Evolutionary conservation across 2,329 filamentous ascomycete genomes (phyloP), one percentile per base, ranked within the genome.

Genomic region (Colletotrichum ledebouriae): DNA sequence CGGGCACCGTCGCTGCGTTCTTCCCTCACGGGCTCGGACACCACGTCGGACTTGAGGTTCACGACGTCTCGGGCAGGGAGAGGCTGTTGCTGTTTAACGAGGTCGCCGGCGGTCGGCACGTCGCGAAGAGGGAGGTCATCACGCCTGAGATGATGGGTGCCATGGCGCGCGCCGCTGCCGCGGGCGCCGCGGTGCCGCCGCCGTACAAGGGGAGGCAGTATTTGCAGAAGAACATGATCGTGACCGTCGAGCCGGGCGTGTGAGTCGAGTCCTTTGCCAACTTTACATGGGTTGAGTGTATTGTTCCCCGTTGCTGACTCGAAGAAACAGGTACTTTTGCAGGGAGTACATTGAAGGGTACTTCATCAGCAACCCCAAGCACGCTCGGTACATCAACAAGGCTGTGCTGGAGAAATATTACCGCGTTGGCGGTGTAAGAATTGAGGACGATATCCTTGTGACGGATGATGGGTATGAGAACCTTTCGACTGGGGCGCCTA

Each of bases 391-490:
- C 73, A 90, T 96, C 74, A 86, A 94, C 78, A 81, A 82, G 72
- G 82, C 84, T 5, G 85, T 90, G 5, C 79, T 96, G 56, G 88
- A 90, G 69, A 82, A 81, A 70, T 95, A 92, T 77, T 95, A 92
- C 83, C 82, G 81, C 29, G 90, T 98, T 1, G 96, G 95, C 15
- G 96, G 96, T 39, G 94, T 97, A 29, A 87, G 96, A 53, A 97
- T 98, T 70, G 96, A 99, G 81, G 94, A 98, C 76, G 93, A 95
- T 77, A 86, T 98, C 44, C 83, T 96, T 22, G 89, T 98, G 55
- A 96, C 92, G 1, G 84, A 91, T 69, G 83, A 87, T 25, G 94
- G 94, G 0, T 89, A 89, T 74, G 94, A 98, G 79, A 97, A 97
- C 76, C 76, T 98, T 76, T 97, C 94, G 1, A 86, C 86, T 1